Conservation (phyloP, 495 filamentous ascomycete genomes). For the Xylaria sp. region DNA sequence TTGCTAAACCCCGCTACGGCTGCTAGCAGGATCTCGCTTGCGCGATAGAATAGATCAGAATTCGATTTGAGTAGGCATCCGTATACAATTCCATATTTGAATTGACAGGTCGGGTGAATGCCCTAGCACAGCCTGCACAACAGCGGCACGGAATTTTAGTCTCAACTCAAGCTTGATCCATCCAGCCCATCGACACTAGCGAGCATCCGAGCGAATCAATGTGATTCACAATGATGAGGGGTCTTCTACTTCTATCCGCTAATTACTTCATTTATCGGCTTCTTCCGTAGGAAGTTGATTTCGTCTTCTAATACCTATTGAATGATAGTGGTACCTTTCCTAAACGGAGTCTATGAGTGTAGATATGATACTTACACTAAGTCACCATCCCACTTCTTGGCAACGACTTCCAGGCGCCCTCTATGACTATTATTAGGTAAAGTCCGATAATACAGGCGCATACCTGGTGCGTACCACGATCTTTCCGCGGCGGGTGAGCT, state of each 20-base stretch:
- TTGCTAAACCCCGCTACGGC: not conserved
- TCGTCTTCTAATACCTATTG: not conserved
- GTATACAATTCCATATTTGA: constrained; percentile 2
- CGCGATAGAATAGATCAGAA: constrained; percentile 1
- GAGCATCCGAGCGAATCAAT: not conserved
- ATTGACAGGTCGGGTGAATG: not conserved
- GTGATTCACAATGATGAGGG: not conserved
- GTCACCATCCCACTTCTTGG: constrained; percentile 8
- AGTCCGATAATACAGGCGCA: not conserved
- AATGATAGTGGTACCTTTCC: not conserved
- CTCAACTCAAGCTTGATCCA: not conserved
- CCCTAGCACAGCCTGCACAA: not conserved
- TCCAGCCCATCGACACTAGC: not conserved
- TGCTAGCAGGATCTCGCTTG: constrained; percentile 7
- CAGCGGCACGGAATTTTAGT: constrained; percentile 11
- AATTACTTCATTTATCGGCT: not conserved
- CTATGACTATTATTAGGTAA: constrained; percentile 18
- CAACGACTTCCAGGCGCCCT: not conserved
- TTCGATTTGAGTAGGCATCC: not conserved
- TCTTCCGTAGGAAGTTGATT: not conserved
- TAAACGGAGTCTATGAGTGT: not conserved
- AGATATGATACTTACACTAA: not conserved
- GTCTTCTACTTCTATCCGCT: not conserved
- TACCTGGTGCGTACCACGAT: not conserved
- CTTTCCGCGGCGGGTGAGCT: constrained; percentile 4